Percentiles rank a stretch among this genome's conserved stretches.
phyloP scores from a whole-genome alignment of 495 filamentous ascomycete species.

The Neurospora africana region DNA sequence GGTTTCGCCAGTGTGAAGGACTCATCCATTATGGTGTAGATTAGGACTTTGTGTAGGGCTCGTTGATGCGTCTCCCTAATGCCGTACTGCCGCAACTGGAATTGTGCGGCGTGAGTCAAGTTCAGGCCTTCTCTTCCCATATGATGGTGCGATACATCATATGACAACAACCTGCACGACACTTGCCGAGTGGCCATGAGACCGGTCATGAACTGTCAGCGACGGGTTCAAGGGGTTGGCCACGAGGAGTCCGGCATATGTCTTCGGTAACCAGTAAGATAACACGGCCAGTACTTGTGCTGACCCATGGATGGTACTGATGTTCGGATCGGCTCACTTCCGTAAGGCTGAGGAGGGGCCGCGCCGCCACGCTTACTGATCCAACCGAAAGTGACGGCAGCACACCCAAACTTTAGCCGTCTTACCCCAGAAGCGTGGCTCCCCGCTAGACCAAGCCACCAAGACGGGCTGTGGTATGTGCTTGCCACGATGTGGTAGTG shows the following conservation, averaged over 20 bases:
- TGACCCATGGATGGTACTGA: background rate
- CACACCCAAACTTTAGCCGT: background rate
- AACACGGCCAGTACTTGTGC: background rate
- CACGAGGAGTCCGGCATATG: background rate
- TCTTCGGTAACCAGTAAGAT: background rate
- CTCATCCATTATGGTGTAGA: background rate
- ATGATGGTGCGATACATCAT: background rate
- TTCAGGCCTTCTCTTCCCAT: background rate
- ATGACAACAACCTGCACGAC: background rate
- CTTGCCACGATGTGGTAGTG: background rate
- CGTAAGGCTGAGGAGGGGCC: background rate
- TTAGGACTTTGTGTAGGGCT: background rate
- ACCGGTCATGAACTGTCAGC: background rate
- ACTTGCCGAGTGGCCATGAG: background rate
- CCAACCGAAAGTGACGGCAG: background rate
- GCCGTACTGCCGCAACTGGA: background rate
- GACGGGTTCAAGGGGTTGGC: background rate
- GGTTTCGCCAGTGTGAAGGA: background rate
- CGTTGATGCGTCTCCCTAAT: background rate
- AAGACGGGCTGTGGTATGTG: background rate
- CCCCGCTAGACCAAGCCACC: background rate
- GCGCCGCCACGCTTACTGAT: background rate
- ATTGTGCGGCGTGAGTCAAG: background rate
- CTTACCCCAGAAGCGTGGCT: background rate
- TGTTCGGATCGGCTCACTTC: background rate